Base-by-base conservation (phyloP, 1,284 basidiomycete species). In the Ustilago nuda region DNA sequence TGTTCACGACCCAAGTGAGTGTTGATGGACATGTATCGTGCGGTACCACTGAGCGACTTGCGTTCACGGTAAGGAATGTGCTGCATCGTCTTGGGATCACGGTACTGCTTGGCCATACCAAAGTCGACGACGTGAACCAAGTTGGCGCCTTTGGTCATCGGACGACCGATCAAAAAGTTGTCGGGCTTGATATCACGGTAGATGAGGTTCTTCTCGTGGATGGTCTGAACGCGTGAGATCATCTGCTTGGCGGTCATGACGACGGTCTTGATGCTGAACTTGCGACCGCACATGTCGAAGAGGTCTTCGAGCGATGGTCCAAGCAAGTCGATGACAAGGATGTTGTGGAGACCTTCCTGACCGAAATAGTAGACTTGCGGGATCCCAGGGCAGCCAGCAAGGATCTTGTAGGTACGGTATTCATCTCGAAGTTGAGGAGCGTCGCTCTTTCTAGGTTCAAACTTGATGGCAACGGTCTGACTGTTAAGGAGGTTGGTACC, bases 161-260 rank as follows among this genome's bases (percentile, higher is more conserved):
- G 93, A 23, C 94, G 90, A 37, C 95, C 95, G 83, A 97, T 93
- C 78, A 98, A 89, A 86, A 98, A 98, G 88, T 97, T 97, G 88
- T 98, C 95, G 6, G 94, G 94, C 87, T 98, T 98, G 89, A 98
- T 98, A 86, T 98, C 95, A 66, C 95, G 92, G 87, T 98, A 97
- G 83, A 98, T 97, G 82, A 98, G 90, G 87, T 95, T 95, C 89
- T 95, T 95, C 86, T 96, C 94, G 87, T 98, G 95, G 73, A 98
- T 95, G 32, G 93, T 94, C 87, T 97, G 94, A 35, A 96, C 94
- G 71, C 95, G 79, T 2, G 84, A 80, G 69, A 85, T 84, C 95
- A 97, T 97, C 87, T 97, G 94, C 84, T 94, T 92, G 59, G 95
- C 95, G 54, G 93, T 93, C 94, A 97, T 95, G 87, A 94, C 95